Base-by-base conservation (phyloP, 805 yeast species). In the Yamadazyma scolyti region DNA sequence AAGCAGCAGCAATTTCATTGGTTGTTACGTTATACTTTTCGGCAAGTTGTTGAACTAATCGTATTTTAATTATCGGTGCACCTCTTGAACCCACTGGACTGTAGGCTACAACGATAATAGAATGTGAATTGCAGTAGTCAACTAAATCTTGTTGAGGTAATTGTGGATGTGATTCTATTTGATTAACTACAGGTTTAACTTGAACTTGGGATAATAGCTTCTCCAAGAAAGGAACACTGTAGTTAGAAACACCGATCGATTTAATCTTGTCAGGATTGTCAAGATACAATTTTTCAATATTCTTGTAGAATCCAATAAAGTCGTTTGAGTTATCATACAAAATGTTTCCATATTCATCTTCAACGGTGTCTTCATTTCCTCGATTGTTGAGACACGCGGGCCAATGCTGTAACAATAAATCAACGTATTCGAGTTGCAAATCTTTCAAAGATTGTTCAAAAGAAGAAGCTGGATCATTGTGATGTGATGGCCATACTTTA, bases 401-500 rank as follows among this genome's bases (percentile, higher is more conserved):
- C 77, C 86, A 87, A 58, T 86, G 96, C 51, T 86, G 82, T 61
- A 82, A 80, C 63, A 75, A 83, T 46, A 86, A 60, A 59, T 87
- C 96, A 39, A 87, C 43, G 64, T 87, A 86, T 27, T 82, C 94
- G 42, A 86, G 62, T 6, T 72, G 65, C 61, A 87, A 64, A 57
- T 83, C 95, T 13, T 57, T 46, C 46, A 86, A 66, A 16, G 85
- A 79, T 45, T 68, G 71, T 46, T 76, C 60, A 45, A 83, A 61
- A 20, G 87, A 84, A 36, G 56, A 46, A 46, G 71, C 75, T 35
- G 81, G 18, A 9, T 19, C 16, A 9, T 19, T 20, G 60, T 86
- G 95, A 72, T 51, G 83, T 44, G 66, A 73, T 69, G 85, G 85
- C 96, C 96, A 87, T 44, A 86, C 68, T 66, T 86, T 86, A 35